Base-by-base conservation (phyloP, 2,329 filamentous ascomycete species). In the Aspergillus amoenus region DNA sequence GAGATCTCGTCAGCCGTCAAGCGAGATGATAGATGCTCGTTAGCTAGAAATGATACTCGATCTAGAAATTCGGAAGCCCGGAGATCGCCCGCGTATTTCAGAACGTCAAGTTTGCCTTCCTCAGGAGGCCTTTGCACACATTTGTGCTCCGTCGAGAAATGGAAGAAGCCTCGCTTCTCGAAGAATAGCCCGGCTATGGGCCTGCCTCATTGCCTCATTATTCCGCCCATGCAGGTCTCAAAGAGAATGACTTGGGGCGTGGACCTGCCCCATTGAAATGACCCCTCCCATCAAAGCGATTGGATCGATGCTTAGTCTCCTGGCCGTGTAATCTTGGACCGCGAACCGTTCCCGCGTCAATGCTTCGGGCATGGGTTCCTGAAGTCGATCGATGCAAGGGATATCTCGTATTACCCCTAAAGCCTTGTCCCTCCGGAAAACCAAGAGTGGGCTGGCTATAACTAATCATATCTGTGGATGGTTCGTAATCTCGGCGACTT, bases 361-460 rank as follows among this genome's bases (percentile, higher is more conserved):
- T 37, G 47, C n/a, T 47, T 34, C 15, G 34, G 43, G 40, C 52
- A 54, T 55, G 52, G 46, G 17, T 45, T 43, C 42, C 32, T 52
- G 50, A 17, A 15, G 4, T 34, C 41, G 34, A 48, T 48, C 18
- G 30, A 52, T 30, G 56, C 24, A 58, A 58, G 56, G 56, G 56
- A 43, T 55, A 37, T 21, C 42, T 45, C 41, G 17, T n/a, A 34
- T 17, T 18, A 37, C 24, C 15, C 22, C 17, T 21, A 18, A 22
- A 21, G 21, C 5, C n/a, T 46, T 32, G 50, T 8, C 27, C 27
- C 27, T 4, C 27, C 45, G 13, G 3, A 4, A 15, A 34, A 27
- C 32, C 39, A 21, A 51, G 4, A 27, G 21, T 47, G n/a, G 27
- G 15, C 17, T 47, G 27, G 15, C 17, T 47, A 47, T 15, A 9